A percentile compares a stretch with the other conserved stretches of the same genome.
These are phyloP conservation scores for Cladophialophora yegresii DNA, from an alignment of 2,329 filamentous ascomycete species.

Conservation along the genomic window DNA sequence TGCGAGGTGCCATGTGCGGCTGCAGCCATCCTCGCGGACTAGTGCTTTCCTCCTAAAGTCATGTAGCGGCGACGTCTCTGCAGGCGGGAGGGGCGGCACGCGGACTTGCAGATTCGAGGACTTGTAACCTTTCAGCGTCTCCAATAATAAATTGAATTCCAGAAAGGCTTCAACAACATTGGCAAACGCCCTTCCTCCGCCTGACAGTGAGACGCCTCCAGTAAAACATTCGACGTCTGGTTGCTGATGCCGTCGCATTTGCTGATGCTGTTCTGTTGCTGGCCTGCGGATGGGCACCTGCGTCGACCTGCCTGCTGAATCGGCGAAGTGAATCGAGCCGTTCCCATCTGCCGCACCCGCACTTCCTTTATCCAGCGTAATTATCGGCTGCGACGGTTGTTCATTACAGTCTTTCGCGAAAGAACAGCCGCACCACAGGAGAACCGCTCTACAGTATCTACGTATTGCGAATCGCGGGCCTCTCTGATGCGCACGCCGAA, in stretches of 20 bases:
- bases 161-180: background rate
- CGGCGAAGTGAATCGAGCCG: background rate
- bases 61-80: background rate
- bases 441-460: conserved; percentile 11
- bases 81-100: background rate
- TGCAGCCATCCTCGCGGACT: conserved; percentile 3
- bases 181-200: conserved; percentile 1
- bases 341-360: background rate
- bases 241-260: conserved; percentile 12
- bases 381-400: background rate
- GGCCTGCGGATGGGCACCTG: conserved; percentile 4
- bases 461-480: conserved; percentile 5
- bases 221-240: conserved; percentile 3
- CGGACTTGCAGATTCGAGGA: background rate
- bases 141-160: conserved; percentile 7
- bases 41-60: background rate
- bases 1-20: conserved; percentile 11
- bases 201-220: background rate
- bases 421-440: background rate
- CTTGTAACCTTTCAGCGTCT: background rate
- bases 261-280: background rate
- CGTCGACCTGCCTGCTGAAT: background rate
- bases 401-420: background rate
- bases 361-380: background rate
- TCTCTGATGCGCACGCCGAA: conserved; percentile 6